Evolutionary conservation across 2,329 filamentous ascomycete species (phyloP).

Genomic region (Ophiosphaerella korrae): DNA sequence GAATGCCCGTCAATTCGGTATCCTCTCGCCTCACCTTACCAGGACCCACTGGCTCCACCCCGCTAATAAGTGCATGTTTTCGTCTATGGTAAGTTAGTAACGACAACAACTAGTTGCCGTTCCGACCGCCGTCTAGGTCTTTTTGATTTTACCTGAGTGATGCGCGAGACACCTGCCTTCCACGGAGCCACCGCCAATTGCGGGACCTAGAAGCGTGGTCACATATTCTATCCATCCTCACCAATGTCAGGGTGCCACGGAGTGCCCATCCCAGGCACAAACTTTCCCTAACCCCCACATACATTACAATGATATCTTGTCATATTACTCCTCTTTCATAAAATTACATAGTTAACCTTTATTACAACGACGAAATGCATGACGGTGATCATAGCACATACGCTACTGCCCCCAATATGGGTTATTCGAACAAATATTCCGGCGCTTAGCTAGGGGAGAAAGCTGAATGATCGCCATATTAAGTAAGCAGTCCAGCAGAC

Average conservation of each 20-base stretch:
- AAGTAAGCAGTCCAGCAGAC: background rate
- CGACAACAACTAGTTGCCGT: too few species aligned
- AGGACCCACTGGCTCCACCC: background rate
- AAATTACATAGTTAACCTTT: background rate
- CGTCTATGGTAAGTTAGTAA: too few species aligned
- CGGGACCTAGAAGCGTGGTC: too few species aligned
- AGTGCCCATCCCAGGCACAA: too few species aligned
- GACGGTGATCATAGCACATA: constrained; percentile 1
- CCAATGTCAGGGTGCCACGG: background rate
- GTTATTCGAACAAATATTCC: constrained; percentile 7
- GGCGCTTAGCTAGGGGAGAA: background rate
- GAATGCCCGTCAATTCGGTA: background rate
- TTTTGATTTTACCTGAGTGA: too few species aligned
- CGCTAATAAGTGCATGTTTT: background rate
- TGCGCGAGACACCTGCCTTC: too few species aligned
- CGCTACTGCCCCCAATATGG: background rate
- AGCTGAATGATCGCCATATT: background rate
- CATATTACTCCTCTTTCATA: background rate
- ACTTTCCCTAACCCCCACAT: background rate
- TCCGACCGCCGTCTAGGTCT: too few species aligned
- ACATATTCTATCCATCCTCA: background rate
- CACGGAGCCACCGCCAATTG: too few species aligned
- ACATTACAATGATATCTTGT: background rate
- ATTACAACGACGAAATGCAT: background rate
- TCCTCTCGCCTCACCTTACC: background rate